Percentiles rank a stretch among this genome's conserved stretches.
Evolutionary conservation across 2,329 filamentous ascomycete species (phyloP).

Genomic region (Fusarium anthophilum): DNA sequence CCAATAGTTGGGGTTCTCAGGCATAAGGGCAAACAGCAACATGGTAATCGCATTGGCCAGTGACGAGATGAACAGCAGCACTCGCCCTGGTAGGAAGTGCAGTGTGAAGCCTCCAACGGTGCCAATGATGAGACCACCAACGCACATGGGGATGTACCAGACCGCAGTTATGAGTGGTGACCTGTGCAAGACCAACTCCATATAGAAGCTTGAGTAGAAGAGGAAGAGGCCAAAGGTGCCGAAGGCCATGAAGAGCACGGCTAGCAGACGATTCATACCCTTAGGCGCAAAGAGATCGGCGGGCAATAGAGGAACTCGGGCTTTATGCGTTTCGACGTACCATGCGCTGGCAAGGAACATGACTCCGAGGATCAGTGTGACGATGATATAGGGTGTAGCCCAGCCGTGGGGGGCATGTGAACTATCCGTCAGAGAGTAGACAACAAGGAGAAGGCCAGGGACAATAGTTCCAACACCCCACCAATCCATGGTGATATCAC

Average conservation of each 20-base stretch:
- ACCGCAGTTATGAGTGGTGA: slow-evolving; percentile 64
- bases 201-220: slow-evolving; percentile 72
- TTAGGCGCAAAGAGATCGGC: slow-evolving; percentile 66
- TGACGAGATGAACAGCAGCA: slow-evolving; percentile 63
- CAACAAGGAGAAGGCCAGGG: slow-evolving; percentile 67
- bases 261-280: slow-evolving; percentile 66
- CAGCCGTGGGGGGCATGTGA: slow-evolving; percentile 70
- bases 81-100: slow-evolving; percentile 62
- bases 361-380: slow-evolving; percentile 66
- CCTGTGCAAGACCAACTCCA: slow-evolving; percentile 61
- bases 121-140: slow-evolving; percentile 67
- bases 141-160: slow-evolving; percentile 67
- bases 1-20: slow-evolving; percentile 66
- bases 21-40: slow-evolving; percentile 66
- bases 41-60: slow-evolving; percentile 60
- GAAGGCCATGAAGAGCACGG: slow-evolving; percentile 60
- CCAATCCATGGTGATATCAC: slow-evolving; percentile 66
- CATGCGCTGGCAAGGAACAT: slow-evolving; percentile 61
- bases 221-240: slow-evolving; percentile 70
- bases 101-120: slow-evolving; percentile 63
- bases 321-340: slow-evolving; percentile 72
- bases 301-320: slow-evolving; percentile 69
- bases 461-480: slow-evolving; percentile 63
- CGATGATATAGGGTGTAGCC: slow-evolving; percentile 72
- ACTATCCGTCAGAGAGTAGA: slow-evolving; percentile 74